Evolutionary conservation across 768 basidiomycete genomes (phyloP).

Genomic region (Rhodotorula paludigena): DNA sequence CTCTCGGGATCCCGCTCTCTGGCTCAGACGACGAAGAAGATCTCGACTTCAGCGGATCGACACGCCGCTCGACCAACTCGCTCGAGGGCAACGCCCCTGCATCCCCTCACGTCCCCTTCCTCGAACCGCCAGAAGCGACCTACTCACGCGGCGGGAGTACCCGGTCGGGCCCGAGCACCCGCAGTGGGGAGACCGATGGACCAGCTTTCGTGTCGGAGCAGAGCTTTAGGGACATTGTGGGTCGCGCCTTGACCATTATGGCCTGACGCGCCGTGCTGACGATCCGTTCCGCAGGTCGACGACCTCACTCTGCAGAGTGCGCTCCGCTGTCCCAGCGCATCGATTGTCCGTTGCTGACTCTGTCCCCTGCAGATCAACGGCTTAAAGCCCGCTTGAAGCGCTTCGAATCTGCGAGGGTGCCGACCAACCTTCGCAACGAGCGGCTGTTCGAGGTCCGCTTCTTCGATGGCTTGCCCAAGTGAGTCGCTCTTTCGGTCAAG

Average conservation of each 20-base stretch:
- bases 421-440: slow-evolving; percentile 14
- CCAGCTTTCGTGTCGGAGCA: slow-evolving; percentile 17
- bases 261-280: not conserved
- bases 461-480: slow-evolving; percentile 26
- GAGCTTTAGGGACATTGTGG: slow-evolving; percentile 28
- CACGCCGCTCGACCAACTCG: slow-evolving; percentile 5
- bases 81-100: slow-evolving; percentile 10
- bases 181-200: not conserved
- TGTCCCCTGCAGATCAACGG: slow-evolving; percentile 11
- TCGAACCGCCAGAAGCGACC: not conserved
- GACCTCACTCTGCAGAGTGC: slow-evolving; percentile 28
- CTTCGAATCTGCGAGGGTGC: slow-evolving; percentile 11
- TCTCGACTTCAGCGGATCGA: not conserved
- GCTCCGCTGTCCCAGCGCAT: not conserved
- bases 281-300: slow-evolving; percentile 13
- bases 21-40: not conserved
- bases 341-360: not conserved
- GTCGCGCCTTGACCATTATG: not conserved
- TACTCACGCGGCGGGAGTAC: slow-evolving; percentile 29
- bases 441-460: slow-evolving; percentile 33
- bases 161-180: slow-evolving; percentile 14
- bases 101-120: not conserved
- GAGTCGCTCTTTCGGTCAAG: not conserved
- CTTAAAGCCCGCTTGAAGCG: slow-evolving; percentile 11
- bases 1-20: slow-evolving; percentile 15